Percentiles rank a stretch among this genome's conserved stretches.
These are phyloP conservation scores for Pichia thaimueangensis DNA, from an alignment of 805 yeast genomes.

Conservation along the genomic window DNA sequence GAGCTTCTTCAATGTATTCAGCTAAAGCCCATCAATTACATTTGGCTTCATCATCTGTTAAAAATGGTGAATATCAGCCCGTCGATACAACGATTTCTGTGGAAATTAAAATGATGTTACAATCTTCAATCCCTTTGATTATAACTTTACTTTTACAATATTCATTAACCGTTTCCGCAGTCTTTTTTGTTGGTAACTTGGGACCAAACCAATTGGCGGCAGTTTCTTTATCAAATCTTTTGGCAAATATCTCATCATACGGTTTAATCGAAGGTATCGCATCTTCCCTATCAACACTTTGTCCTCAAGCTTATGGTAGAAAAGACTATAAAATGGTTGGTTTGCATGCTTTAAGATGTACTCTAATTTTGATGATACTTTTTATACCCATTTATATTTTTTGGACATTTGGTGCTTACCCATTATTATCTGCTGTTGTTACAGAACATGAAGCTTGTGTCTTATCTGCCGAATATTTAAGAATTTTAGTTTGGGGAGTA, in stretches of 20 bases:
- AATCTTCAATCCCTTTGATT: conserved; percentile 45
- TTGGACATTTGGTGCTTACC: conserved; percentile 34
- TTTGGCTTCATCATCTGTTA: conserved; percentile 18
- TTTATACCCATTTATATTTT: conserved; percentile 36
- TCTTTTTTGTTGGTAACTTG: conserved; percentile 51
- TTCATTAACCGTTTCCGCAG: conserved; percentile 47
- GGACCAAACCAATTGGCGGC: conserved; percentile 57
- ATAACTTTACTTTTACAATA: conserved; percentile 49
- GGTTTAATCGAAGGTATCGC: conserved; percentile 54
- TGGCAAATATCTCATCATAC: conserved; percentile 50
- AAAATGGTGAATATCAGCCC: conserved; percentile 28
- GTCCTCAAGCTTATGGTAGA: conserved; percentile 58
- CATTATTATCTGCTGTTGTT: conserved; percentile 29
- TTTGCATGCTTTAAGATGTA: conserved; percentile 43
- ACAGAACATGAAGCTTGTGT: conserved; percentile 43
- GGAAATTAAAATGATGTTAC: conserved; percentile 35
- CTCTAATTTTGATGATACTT: conserved; percentile 36
- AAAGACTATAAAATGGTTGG: conserved; percentile 46
- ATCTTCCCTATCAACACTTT: conserved; percentile 50
- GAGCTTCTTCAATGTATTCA: conserved; percentile 23
- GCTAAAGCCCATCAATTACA: conserved; percentile 11
- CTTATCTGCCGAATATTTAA: conserved; percentile 43
- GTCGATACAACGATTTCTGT: conserved; percentile 34
- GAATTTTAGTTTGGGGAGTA: conserved; percentile 43
- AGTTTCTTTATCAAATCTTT: conserved; percentile 50